phyloP scores from a whole-genome alignment of 78 protist genomes.

The Cyanophora paradoxa region DNA sequence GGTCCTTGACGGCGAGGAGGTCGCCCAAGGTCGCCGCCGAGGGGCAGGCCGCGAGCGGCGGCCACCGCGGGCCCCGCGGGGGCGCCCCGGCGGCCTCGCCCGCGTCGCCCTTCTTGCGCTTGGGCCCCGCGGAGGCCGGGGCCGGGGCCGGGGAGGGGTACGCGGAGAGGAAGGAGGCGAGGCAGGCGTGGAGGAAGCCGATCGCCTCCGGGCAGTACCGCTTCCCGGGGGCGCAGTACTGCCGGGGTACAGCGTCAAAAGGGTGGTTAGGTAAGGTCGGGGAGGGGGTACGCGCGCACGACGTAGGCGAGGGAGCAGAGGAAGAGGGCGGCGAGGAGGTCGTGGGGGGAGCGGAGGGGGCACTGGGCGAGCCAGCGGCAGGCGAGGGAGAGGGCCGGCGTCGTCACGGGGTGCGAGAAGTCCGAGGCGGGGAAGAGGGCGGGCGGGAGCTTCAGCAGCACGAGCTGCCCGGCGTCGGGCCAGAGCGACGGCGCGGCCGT shows the following conservation, averaged over 20 bases:
- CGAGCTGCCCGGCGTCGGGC: background rate
- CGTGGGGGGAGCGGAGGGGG: background rate
- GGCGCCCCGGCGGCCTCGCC: background rate
- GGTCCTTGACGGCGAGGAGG: too few relatives aligned
- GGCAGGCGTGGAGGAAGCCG: slow-evolving; percentile 9
- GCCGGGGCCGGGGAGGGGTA: background rate
- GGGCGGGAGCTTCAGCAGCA: background rate
- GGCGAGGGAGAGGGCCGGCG: slow-evolving; percentile 7
- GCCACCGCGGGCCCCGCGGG: background rate
- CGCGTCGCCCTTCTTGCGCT: too few relatives aligned
- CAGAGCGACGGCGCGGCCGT: too few relatives aligned
- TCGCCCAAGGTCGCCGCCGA: background rate
- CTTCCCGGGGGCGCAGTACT: slow-evolving; percentile 5
- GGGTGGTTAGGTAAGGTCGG: background rate
- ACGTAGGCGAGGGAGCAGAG: too few relatives aligned
- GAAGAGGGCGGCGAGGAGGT: background rate
- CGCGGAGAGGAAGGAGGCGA: background rate
- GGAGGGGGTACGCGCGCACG: background rate
- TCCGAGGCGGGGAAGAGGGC: slow-evolving; percentile 34
- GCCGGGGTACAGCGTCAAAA: background rate
- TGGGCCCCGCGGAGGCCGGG: too few relatives aligned
- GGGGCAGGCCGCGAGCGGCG: background rate
- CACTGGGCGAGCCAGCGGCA: background rate
- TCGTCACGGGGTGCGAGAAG: slow-evolving; percentile 21
- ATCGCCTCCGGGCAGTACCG: slow-evolving; percentile 36